Conservation (phyloP, 2,329 filamentous ascomycete genomes). For the Penicillium sp. region DNA sequence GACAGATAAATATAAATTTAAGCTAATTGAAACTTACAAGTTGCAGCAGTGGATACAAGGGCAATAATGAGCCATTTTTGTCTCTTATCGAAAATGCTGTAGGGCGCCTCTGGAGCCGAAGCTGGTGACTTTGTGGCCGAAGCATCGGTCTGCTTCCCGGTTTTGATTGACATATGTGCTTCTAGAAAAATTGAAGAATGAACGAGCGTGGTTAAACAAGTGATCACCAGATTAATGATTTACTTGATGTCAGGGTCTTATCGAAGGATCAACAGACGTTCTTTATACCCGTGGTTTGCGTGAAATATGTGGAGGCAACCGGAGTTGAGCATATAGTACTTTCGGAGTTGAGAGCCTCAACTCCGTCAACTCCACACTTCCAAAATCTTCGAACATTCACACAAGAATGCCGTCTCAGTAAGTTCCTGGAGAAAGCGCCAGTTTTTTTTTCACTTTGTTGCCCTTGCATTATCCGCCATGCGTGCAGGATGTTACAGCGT, state of each 20-base stretch:
- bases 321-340: neutral
- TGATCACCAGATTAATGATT: no score
- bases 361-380: neutral
- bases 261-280: neutral
- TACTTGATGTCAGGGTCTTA: no score
- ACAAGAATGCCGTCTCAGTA: neutral
- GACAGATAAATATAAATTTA: neutral
- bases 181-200: neutral
- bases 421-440: no score
- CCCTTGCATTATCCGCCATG: constrained; percentile 30
- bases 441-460: neutral
- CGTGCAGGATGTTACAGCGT: constrained; percentile 49
- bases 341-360: neutral
- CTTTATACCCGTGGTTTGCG: neutral
- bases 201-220: neutral
- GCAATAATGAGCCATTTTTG: constrained; percentile 52
- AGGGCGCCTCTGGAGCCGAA: constrained; percentile 31
- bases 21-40: constrained; percentile 41
- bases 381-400: neutral
- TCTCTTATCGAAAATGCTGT: constrained; percentile 52
- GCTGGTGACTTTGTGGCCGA: neutral
- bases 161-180: no score
- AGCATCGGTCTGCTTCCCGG: neutral
- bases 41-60: constrained; percentile 52
- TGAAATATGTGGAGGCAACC: neutral